A percentile compares a stretch with the other conserved stretches of the same genome.
phyloP scores from a whole-genome alignment of 2,329 filamentous ascomycete species.

The Penicillium sp. region DNA sequence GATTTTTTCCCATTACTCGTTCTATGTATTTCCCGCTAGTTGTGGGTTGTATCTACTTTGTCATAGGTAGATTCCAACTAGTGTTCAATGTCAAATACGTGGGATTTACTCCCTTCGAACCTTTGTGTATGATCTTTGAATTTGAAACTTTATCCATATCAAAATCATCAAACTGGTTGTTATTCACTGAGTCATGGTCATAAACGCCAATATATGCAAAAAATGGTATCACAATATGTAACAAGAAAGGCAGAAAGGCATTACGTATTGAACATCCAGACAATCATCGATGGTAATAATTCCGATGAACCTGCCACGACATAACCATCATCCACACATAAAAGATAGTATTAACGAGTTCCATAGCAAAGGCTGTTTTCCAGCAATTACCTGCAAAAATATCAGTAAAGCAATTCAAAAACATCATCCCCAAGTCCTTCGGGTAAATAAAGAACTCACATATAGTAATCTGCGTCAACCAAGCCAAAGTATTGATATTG shows the following conservation, averaged over 20 bases:
- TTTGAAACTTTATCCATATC: no score
- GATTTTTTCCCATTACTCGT: background rate
- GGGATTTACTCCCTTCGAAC: background rate
- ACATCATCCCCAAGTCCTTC: background rate
- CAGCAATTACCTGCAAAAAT: constrained; percentile 55
- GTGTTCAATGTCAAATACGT: background rate
- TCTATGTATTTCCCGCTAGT: background rate
- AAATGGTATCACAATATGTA: constrained; percentile 13
- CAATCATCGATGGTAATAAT: constrained; percentile 27
- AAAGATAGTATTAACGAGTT: constrained; percentile 64
- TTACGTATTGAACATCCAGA: constrained; percentile 3
- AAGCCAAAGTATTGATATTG: constrained; percentile 59
- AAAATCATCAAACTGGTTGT: background rate
- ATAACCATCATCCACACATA: constrained; percentile 68
- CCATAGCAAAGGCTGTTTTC: constrained; percentile 64
- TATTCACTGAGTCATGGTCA: background rate
- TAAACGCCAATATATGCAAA: constrained; percentile 16
- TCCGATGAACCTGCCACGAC: constrained; percentile 54
- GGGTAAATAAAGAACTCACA: constrained; percentile 45
- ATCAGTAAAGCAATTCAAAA: constrained; percentile 12
- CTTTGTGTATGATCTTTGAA: background rate
- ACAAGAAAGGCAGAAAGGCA: constrained; percentile 1
- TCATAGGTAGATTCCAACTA: background rate
- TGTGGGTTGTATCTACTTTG: background rate
- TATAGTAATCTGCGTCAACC: constrained; percentile 63